A percentile compares a stretch with the other conserved stretches of the same genome.
phyloP scores from a whole-genome alignment of 176 grass and related monocot species.

The Oryza longistaminata region DNA sequence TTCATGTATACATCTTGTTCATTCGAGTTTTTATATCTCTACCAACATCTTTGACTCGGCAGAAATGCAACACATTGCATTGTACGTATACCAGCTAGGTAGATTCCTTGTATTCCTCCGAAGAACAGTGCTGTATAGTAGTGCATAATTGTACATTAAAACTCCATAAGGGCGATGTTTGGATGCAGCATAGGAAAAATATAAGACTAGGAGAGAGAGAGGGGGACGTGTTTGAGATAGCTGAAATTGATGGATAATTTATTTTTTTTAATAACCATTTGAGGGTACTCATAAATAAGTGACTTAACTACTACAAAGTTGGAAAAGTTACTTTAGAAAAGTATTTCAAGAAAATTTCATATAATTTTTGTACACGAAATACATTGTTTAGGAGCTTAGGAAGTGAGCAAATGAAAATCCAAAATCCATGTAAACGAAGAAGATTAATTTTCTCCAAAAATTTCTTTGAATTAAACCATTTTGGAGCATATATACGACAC shows the following conservation, averaged over 20 bases:
- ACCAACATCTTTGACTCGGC: background rate
- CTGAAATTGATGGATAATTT: too few relatives aligned
- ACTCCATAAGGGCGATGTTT: background rate
- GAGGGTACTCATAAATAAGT: too few relatives aligned
- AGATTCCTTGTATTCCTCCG: too few relatives aligned
- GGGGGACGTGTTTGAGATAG: too few relatives aligned
- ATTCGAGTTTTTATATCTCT: background rate
- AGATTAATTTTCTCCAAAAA: background rate
- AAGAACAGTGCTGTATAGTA: background rate
- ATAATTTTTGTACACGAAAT: too few relatives aligned
- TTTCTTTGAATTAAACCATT: background rate
- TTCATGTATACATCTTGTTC: background rate
- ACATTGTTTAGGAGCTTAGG: too few relatives aligned
- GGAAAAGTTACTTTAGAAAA: too few relatives aligned
- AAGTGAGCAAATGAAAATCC: too few relatives aligned
- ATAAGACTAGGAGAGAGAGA: background rate
- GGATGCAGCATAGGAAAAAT: background rate
- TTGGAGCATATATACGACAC: background rate
- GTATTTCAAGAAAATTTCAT: too few relatives aligned
- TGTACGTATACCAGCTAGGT: background rate
- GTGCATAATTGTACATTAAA: background rate
- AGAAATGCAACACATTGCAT: background rate
- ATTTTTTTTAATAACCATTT: too few relatives aligned
- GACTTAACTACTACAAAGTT: too few relatives aligned
- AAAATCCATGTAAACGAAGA: background rate